Conservation (phyloP, 2,329 filamentous ascomycete genomes). For the Ophioceras dolichostomum region DNA sequence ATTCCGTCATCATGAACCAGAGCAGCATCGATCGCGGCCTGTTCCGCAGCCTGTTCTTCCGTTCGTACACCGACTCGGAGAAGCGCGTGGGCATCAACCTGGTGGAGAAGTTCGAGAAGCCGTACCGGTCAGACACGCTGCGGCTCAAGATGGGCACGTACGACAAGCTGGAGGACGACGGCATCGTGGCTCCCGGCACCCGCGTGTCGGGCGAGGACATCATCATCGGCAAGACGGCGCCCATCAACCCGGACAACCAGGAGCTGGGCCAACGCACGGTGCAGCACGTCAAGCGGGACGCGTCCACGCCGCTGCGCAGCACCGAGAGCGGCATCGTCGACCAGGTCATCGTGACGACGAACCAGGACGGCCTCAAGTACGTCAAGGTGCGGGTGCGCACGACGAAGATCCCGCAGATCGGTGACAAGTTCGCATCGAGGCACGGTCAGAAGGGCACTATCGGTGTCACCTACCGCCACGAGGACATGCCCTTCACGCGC, state of each 20-base stretch:
- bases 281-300: constrained; percentile 84
- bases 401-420: constrained; percentile 96
- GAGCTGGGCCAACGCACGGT: constrained; percentile 88
- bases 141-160: constrained; percentile 91
- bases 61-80: constrained; percentile 93
- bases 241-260: constrained; percentile 83
- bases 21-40: constrained; percentile 95
- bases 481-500: constrained; percentile 95
- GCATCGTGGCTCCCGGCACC: constrained; percentile 84
- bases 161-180: constrained; percentile 94
- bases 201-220: constrained; percentile 96
- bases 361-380: constrained; percentile 86
- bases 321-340: constrained; percentile 97
- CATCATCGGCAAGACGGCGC: constrained; percentile 97
- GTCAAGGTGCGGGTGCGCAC: constrained; percentile 96
- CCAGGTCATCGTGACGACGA: constrained; percentile 85
- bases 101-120: constrained; percentile 92
- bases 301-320: constrained; percentile 85
- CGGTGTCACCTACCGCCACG: constrained; percentile 92
- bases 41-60: constrained; percentile 96
- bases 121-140: constrained; percentile 75
- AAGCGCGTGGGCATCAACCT: constrained; percentile 91
- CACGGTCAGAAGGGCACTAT: constrained; percentile 99
- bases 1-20: constrained; percentile 99
- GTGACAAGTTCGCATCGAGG: constrained; percentile 97